A percentile compares a stretch with the other conserved stretches of the same genome.
These are phyloP conservation scores for Debaryomyces udenii DNA, from an alignment of 1,139 yeast genomes.

Conservation along the genomic window DNA sequence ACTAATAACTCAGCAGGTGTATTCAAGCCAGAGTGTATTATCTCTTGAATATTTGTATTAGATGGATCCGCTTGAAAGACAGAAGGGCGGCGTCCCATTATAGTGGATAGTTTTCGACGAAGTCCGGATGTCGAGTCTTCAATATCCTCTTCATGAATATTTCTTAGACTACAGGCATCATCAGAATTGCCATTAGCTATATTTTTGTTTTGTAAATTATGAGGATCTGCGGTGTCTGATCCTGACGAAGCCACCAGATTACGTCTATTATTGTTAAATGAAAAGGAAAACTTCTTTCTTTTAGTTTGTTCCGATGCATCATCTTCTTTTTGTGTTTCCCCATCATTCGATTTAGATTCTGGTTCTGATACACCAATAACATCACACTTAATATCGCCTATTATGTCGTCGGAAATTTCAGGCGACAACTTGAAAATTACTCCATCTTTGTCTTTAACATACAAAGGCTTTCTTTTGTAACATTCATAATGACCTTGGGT, in stretches of 20 bases:
- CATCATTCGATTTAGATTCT: constrained; percentile 4
- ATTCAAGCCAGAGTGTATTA: constrained; percentile 41
- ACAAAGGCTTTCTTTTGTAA: constrained; percentile 68
- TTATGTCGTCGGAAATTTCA: constrained; percentile 31
- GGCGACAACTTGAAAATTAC: constrained; percentile 52
- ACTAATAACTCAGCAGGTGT: constrained; percentile 50
- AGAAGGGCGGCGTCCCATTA: constrained; percentile 51
- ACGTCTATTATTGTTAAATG: constrained; percentile 9
- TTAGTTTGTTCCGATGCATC: constrained; percentile 2
- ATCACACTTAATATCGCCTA: constrained; percentile 7
- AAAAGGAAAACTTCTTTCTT: constrained; percentile 10
- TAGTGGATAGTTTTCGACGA: constrained; percentile 40
- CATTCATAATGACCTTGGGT: constrained; percentile 89
- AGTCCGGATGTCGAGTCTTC: constrained; percentile 30
- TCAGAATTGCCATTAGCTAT: neutral
- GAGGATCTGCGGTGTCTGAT: constrained; percentile 1
- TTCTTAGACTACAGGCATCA: constrained; percentile 12
- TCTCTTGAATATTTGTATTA: constrained; percentile 41
- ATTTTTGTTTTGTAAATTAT: neutral
- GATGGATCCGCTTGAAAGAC: constrained; percentile 44
- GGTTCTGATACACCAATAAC: neutral
- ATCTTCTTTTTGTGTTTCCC: neutral
- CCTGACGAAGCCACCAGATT: neutral
- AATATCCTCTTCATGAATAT: constrained; percentile 20
- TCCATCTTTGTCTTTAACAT: constrained; percentile 54